Base-by-base conservation (phyloP, 345 rosid genomes). In the Mangifera indica region DNA sequence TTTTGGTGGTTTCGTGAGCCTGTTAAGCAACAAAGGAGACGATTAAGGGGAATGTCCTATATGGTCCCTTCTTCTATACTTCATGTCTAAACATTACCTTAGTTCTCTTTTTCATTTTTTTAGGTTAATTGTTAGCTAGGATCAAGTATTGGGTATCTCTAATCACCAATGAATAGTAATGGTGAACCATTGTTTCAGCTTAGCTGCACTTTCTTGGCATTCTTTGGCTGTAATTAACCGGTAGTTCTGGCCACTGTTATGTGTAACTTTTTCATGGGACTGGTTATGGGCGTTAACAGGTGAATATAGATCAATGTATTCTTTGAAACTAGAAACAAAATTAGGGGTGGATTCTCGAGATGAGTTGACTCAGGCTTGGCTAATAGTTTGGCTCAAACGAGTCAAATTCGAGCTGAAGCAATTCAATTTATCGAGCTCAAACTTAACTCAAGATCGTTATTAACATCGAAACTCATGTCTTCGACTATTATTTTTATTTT, bases 1-100 rank as follows among this genome's bases (percentile, higher is more conserved):
- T 26, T 22, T 3, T 14, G 73, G 71, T 75, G 66, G 60, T 75
- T 55, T 72, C 63, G n/a, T 58, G 11, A 29, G 7, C 53, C 45
- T 67, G 53, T 45, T 49, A 20, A 25, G 26, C 46, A 57, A 58
- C 24, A 34, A 70, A 74, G 61, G 42, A 24, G 7, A 44, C 25
- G 7, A 44, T 25, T 54, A 52, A 60, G 44, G 54, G 45, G 57
- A 8, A 37, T 71, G 59, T 37, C 57, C 62, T 76, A 64, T 58
- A 76, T 25, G 49, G 25, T 66, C 44, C 29, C 60, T 59, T 14
- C 25, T 18, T 40, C 37, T 63, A 45, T 15, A 63, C 22, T 64
- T 54, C 17, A 45, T 46, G n/a, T 45, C 46, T 40, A 18, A 18
- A 5, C 42, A 17, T 29, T 20, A 40, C 12, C 20, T 13, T 20